phyloP scores from a whole-genome alignment of 768 basidiomycete species.

The Pholiota conissans region DNA sequence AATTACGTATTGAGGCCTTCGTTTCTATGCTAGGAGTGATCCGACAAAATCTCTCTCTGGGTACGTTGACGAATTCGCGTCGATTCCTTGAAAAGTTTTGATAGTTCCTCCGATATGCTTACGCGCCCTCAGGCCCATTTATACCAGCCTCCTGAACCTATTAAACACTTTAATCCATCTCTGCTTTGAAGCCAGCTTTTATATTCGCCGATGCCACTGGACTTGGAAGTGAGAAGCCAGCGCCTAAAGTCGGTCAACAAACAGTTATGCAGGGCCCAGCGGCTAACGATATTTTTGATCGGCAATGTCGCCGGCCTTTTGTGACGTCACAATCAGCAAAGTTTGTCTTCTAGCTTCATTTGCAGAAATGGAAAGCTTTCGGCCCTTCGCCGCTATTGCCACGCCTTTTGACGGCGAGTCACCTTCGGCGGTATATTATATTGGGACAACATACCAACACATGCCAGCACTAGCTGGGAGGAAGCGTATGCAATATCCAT shows the following conservation, averaged over 20 bases:
- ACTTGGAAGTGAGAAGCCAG: background rate
- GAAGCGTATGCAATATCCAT: background rate
- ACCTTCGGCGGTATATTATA: background rate
- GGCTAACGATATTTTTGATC: background rate
- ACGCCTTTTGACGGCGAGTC: background rate
- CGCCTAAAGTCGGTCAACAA: background rate
- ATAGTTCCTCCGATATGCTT: background rate
- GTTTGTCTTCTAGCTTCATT: background rate
- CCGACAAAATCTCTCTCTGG: conserved; percentile 4
- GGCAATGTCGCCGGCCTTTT: background rate
- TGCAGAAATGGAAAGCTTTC: background rate
- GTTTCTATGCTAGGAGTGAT: background rate
- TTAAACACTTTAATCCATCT: no score
- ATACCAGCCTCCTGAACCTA: no score
- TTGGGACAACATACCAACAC: background rate
- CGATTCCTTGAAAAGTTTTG: background rate
- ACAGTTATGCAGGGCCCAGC: background rate
- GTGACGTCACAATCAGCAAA: background rate
- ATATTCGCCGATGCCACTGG: no score
- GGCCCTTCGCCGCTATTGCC: background rate
- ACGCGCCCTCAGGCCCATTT: background rate
- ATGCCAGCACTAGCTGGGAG: background rate
- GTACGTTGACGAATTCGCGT: background rate
- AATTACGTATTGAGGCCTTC: background rate
- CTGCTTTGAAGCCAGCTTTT: no score